Base-by-base conservation (phyloP, 2,329 filamentous ascomycete genomes). In the Stachybotrys echinatus region DNA sequence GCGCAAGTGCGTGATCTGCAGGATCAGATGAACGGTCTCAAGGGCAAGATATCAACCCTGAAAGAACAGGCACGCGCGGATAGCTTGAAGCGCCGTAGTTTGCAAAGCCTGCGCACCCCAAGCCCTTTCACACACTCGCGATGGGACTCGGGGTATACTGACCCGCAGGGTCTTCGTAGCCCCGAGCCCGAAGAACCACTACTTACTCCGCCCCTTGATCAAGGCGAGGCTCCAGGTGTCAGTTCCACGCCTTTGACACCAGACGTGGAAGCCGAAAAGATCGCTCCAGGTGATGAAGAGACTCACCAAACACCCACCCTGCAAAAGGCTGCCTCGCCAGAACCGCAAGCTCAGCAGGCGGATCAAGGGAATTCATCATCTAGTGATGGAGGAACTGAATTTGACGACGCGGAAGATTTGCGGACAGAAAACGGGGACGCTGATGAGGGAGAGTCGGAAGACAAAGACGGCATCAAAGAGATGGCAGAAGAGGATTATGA, bases 21-120 rank as follows among this genome's bases (percentile, higher is more conserved):
- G 52, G 86, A 90, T 56, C 90, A 95, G 64, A 89, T 96, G 80
- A 84, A 87, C 50, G 89, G 88, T 48, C 75, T 96, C 44, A 92
- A 91, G 62, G 89, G 88, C 52, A 89, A 90, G 60, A 91, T 96
- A 34, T 92, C 89, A 2, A 87, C 76, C 17, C 68, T 96, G 40
- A 87, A 88, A 58, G 84, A 91, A 54, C 85, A 89, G 58, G 87
- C 89, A 0, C 81, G 87, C 19, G 88, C 87, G 51, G 91, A 95
- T 58, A 90, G 81, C 58, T 67, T 95, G 59, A 85, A 88, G 60
- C 80, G 91, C 47, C 81, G 85, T 49, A 95, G 89, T 64, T 67
- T 92, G 48, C 85, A 89, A 58, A 91, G 81, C 60, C 68, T 92
- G 52, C 81, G 88, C 37, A 87, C 84, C 2, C 84, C 85, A 0